Percentiles rank a stretch among this genome's conserved stretches.
These are phyloP conservation scores for Persicaria maculosa DNA, from an alignment of 148 eudicot species.

Conservation along the genomic window DNA sequence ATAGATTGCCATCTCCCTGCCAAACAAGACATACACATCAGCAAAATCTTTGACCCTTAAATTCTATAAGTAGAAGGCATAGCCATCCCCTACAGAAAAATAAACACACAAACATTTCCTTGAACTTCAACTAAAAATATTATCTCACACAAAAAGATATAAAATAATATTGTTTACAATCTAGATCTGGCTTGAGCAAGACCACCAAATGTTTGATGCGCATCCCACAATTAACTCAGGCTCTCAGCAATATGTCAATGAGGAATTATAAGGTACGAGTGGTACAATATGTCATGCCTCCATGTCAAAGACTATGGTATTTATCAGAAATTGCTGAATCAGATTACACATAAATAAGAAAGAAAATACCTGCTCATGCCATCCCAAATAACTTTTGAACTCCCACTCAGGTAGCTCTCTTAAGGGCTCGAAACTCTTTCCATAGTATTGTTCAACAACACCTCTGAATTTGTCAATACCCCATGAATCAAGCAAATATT, in stretches of 20 bases:
- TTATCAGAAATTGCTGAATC: background rate
- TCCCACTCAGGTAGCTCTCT: constrained; percentile 95
- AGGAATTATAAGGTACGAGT: background rate
- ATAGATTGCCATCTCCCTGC: constrained; percentile 89
- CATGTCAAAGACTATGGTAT: background rate
- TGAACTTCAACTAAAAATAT: background rate
- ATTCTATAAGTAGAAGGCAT: background rate
- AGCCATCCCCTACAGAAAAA: background rate
- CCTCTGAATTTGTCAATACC: constrained; percentile 94
- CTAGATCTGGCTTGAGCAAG: too few species aligned
- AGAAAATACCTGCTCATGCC: constrained; percentile 82
- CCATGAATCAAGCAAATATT: constrained; percentile 89
- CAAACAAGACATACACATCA: constrained; percentile 10
- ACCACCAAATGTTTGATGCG: too few species aligned
- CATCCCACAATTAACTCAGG: too few species aligned
- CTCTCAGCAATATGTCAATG: background rate
- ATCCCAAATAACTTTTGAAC: constrained; percentile 88
- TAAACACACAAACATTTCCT: background rate
- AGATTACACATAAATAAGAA: background rate
- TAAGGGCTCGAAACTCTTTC: constrained; percentile 80
- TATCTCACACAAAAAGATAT: background rate
- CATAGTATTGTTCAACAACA: constrained; percentile 86
- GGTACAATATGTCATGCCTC: background rate
- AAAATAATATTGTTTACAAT: too few species aligned
- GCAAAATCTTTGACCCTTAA: background rate